Evolutionary conservation across 352 stramenopile genomes (phyloP), one percentile per base, ranked within the genome.

Genomic region (Globisporangium uncinulatum): DNA sequence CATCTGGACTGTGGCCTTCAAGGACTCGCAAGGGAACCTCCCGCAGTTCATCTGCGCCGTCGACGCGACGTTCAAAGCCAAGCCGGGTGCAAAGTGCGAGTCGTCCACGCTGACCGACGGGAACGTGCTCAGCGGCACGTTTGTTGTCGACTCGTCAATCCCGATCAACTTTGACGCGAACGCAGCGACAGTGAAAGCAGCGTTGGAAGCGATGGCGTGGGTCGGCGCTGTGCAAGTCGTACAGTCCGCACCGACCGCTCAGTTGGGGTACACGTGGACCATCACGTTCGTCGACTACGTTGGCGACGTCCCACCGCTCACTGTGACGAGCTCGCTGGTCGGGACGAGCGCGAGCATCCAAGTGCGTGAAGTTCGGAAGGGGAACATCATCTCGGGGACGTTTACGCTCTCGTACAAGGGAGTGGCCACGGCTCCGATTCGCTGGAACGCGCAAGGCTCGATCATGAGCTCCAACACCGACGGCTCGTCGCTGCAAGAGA

Each of bases 1-100:
- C 49, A 68, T 87, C 37, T 93, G 83, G 83, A 93, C 80, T 0
- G 63, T 92, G 2, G 83, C 79, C 11, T 92, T 90, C 53, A 70
- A 79, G 32, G 73, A 89, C 51, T 78, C 66, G 6, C 59, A 89
- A 51, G 83, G 78, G 0, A 71, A 91, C 42, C 20, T 92, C 9
- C 80, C 80, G 1, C 77, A 87, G 55, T 91, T 91, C 29, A 88
- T 87, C 29, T 93, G 83, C 39, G 74, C 72, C 0, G 65, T 76
- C 1, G 77, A 92, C 52, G 1, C 61, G 8, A 56, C 52, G 6
- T 89, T 88, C 44, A 61, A 61, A 2, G 47, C 45, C 0, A 59
- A 63, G 8, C 46, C 58, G 6, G 63, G 63, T 14, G 63, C 71
- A 15, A 52, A 56, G 3, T 92, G 82, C 46, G 73, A 83, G 54